Evolutionary conservation across 2,329 filamentous ascomycete species (phyloP).

Genomic region (Fusarium hainanense): DNA sequence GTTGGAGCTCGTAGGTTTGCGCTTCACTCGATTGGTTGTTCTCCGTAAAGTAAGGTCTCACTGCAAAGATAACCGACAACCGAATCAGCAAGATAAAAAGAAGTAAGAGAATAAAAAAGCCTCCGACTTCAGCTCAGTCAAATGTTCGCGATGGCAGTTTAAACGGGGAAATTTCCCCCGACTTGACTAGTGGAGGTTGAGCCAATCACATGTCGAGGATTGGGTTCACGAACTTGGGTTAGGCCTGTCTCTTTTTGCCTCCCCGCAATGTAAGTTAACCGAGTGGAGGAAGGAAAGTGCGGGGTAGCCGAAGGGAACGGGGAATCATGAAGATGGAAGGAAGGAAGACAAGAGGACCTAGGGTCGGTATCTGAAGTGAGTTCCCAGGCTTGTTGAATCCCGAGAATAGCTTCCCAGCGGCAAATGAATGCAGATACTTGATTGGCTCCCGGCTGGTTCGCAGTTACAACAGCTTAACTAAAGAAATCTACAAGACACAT

Average conservation of each 20-base stretch:
- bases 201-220: constrained; percentile 16
- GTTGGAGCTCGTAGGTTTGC: neutral
- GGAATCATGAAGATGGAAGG: neutral
- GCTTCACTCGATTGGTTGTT: too few relatives aligned
- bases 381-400: neutral
- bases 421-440: neutral
- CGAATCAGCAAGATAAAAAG: neutral
- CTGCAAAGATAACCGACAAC: neutral
- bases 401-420: neutral
- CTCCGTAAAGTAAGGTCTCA: too few relatives aligned
- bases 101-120: neutral
- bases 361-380: neutral
- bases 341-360: neutral
- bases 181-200: constrained; percentile 4
- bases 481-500: too few relatives aligned
- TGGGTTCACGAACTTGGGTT: neutral
- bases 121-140: constrained; percentile 14
- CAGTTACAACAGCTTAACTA: neutral
- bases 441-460: neutral
- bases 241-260: constrained; percentile 9
- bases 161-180: constrained; percentile 42
- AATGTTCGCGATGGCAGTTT: constrained; percentile 32
- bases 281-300: constrained; percentile 18
- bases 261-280: constrained; percentile 21
- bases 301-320: constrained; percentile 13